Evolutionary conservation across 2,329 filamentous ascomycete species (phyloP), one percentile per base, ranked within the genome.

Genomic region (Claviceps sp.): DNA sequence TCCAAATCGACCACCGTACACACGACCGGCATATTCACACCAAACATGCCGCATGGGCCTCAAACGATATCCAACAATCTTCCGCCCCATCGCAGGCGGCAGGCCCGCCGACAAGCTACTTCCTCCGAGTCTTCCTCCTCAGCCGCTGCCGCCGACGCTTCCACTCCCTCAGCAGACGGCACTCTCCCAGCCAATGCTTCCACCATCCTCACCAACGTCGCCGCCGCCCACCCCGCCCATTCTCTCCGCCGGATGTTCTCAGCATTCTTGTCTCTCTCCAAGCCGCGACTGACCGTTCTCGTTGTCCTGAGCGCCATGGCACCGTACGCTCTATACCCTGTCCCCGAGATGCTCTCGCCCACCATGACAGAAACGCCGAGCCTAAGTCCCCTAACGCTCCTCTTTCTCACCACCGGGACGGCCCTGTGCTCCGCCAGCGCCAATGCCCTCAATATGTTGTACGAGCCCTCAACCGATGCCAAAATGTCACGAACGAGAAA

Each of bases 381-480:
- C 18, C 78, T 96, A 45, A 94, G 87, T 55, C 88, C 93, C 2
- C 75, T 97, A 51, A 98, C 93, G 8, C 83, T 97, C 18, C 76
- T 94, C 50, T 97, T 95, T 72, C 81, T 98, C 50, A 95, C 91
- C 0, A 81, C 81, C 4, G 91, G 93, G 54, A 97, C 93, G 0
- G 82, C 90, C 4, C 76, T 96, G 20, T 93, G 88, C 66, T 86
- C 82, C n/a, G 88, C 90, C 44, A 88, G 86, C 54, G 93, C 93
- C 44, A 98, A 98, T 65, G 81, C 93, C 1, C 75, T 97, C 58
- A 98, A 98, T 69, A 98, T 98, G 93, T 81, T 96, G 54, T 89
- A 96, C 69, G 93, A 98, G 69, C 86, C 84, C 9, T 76, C 83
- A 54, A 90, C 90, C 63, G 93, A 98, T 67, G 88, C 89, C 46